Evolutionary conservation across 2,329 filamentous ascomycete genomes (phyloP).

Genomic region (Septoria petroselini): DNA sequence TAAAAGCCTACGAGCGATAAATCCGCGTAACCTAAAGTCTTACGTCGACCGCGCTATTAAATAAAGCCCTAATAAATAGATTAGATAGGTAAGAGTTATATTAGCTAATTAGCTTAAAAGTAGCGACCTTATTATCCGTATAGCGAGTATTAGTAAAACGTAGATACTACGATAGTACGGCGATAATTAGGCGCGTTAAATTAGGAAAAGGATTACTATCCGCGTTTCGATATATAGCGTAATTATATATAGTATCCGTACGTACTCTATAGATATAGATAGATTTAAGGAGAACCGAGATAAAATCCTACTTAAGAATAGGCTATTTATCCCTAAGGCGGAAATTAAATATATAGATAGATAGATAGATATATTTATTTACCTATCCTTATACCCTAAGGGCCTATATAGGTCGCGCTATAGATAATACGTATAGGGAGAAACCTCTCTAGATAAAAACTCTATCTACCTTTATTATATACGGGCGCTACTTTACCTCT

Average conservation of each 20-base stretch:
- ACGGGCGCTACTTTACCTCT: too few species aligned
- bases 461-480: too few species aligned
- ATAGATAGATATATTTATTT: too few species aligned
- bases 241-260: constrained; percentile 7
- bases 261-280: constrained; percentile 8
- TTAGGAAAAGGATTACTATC: constrained; percentile 1
- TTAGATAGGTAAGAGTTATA: constrained; percentile 5
- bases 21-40: constrained; percentile 6
- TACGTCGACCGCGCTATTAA: constrained; percentile 7
- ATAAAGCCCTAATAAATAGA: constrained; percentile 9
- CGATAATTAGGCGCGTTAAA: neutral
- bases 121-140: constrained; percentile 9
- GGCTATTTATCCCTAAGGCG: constrained; percentile 1
- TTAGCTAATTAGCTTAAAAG: constrained; percentile 12
- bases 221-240: neutral
- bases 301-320: constrained; percentile 7
- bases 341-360: constrained; percentile 12
- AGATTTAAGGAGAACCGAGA: constrained; percentile 4
- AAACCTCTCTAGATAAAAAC: too few species aligned
- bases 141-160: neutral
- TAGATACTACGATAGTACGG: constrained; percentile 4
- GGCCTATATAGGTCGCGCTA: too few species aligned
- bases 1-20: neutral
- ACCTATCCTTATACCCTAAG: too few species aligned
- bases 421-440: too few species aligned